Evolutionary conservation across 192 early-diverging fungal genomes (phyloP).

Genomic region (Coemansia sp.): DNA sequence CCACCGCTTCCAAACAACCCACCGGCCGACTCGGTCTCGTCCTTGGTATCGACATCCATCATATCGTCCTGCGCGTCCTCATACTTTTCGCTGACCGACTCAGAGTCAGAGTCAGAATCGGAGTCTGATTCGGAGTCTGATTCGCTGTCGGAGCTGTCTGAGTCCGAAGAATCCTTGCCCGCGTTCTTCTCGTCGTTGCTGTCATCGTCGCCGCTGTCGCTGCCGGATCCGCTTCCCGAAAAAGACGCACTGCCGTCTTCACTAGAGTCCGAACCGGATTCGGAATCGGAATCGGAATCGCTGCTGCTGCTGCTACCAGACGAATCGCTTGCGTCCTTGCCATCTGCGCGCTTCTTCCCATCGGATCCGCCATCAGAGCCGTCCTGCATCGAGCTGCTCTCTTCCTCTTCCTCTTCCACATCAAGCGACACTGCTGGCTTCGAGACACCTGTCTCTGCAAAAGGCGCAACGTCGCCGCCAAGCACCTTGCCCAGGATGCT

Average conservation of each 20-base stretch:
- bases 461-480: neutral
- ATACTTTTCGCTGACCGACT: slow-evolving; percentile 7
- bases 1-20: slow-evolving; percentile 21
- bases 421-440: slow-evolving; percentile 9
- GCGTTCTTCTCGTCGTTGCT: neutral
- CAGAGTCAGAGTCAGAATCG: slow-evolving; percentile 10
- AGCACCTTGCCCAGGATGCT: slow-evolving; percentile 26
- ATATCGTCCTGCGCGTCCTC: neutral
- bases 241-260: slow-evolving; percentile 1
- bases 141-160: slow-evolving; percentile 9
- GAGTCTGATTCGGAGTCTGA: slow-evolving; percentile 15
- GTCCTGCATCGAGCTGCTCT: slow-evolving; percentile 1
- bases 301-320: slow-evolving; percentile 7
- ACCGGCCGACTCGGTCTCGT: neutral
- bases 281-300: slow-evolving; percentile 8
- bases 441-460: neutral
- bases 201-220: neutral
- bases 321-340: slow-evolving; percentile 1
- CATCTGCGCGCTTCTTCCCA: neutral
- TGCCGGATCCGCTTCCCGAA: neutral
- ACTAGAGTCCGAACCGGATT: neutral
- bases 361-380: slow-evolving; percentile 9
- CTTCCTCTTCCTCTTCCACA: slow-evolving; percentile 1
- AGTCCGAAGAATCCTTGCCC: neutral
- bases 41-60: slow-evolving; percentile 36